Base-by-base conservation (phyloP, 2,329 filamentous ascomycete species). In the Exophiala sp. region DNA sequence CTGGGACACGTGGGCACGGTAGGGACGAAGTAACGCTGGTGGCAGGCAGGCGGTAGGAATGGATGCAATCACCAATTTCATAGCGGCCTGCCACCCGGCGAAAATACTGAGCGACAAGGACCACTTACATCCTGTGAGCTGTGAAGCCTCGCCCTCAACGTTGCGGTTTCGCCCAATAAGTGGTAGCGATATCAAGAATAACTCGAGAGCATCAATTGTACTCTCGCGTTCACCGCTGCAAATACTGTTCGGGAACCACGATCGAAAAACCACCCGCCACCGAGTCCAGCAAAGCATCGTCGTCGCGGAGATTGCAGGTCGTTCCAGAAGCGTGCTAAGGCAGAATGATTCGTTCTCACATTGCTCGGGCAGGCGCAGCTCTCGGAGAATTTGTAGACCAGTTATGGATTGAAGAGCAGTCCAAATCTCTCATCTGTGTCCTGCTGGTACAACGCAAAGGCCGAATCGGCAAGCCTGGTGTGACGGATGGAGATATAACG, bases 251-350 rank as follows among this genome's bases (percentile, higher is more conserved):
- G n/a, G n/a, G n/a, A n/a, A n/a, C n/a, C n/a, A n/a, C n/a, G n/a
- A n/a, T n/a, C n/a, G 29, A 7, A 32, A 7, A 32, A 9, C 11
- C 29, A 27, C 5, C 24, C 5, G 24, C 24, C 11, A 32, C 29
- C 6, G 11, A n/a, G 6, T 32, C 10, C 24, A 29, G 30, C 19
- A 41, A 21, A 41, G 24, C 45, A 3, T 39, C 43, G 18, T 8
- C 9, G 41, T 39, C 19, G n/a, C 19, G n/a, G 23, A 48, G 45
- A 19, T 24, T 30, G 39, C 38, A 41, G 21, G 40, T 29, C 24
- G 9, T 50, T 55, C 52, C 52, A 55, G 52, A 55, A 55, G 48
- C 43, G 48, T 55, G 52, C 50, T 55, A 48, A 45, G 46, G 22
- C 22, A 24, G n/a, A 27, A 6, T 50, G 52, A 55, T 52, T 55